Conservation (phyloP, 805 yeast species). For the Cyberlindnera petersonii region DNA sequence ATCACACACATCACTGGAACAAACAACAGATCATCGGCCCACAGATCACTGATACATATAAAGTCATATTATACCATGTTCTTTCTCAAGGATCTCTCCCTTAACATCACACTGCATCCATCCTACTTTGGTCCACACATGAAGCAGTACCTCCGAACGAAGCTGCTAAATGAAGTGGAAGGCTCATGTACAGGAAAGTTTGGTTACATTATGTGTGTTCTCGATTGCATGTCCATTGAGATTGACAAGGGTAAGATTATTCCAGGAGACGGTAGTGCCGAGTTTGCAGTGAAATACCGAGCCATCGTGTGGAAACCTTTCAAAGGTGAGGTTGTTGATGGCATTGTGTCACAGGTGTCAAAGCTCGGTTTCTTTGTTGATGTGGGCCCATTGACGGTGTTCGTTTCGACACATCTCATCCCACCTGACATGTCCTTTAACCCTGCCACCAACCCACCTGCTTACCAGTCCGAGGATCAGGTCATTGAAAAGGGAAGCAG, state of each 20-base stretch:
- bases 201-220: constrained; percentile 93
- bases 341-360: constrained; percentile 88
- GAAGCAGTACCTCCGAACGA: constrained; percentile 88
- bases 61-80: no score
- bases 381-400: constrained; percentile 94
- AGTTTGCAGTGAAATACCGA: constrained; percentile 90
- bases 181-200: constrained; percentile 99
- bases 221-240: constrained; percentile 91
- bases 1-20: constrained; percentile 1
- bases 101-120: constrained; percentile 92
- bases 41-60: no score
- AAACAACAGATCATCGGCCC: constrained; percentile 1
- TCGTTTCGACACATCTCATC: constrained; percentile 90
- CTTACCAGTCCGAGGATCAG: constrained; percentile 92
- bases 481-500: constrained; percentile 91
- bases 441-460: constrained; percentile 97
- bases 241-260: constrained; percentile 91
- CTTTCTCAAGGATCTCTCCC: constrained; percentile 76
- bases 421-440: constrained; percentile 92
- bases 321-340: constrained; percentile 98
- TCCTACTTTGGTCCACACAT: constrained; percentile 97
- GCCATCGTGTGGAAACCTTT: constrained; percentile 99
- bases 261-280: constrained; percentile 92
- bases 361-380: constrained; percentile 97
- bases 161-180: constrained; percentile 91